Evolutionary conservation across 768 basidiomycete species (phyloP).

Genomic region (Fomitopsis pulvina): DNA sequence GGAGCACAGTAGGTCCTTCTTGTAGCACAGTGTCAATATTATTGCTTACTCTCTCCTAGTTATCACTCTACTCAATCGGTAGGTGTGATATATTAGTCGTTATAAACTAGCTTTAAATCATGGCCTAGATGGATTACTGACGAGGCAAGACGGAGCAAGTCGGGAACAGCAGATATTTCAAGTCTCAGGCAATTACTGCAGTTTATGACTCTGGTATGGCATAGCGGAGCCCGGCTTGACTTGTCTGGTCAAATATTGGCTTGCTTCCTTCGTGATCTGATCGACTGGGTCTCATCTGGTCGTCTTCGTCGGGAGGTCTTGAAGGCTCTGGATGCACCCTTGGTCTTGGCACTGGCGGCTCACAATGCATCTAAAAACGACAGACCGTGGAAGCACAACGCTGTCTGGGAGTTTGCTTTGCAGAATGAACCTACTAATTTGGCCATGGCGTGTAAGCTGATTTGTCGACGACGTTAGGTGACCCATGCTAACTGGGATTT

Average conservation of each 20-base stretch:
- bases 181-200: constrained; percentile 13
- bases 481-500: not conserved
- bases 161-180: not conserved
- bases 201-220: constrained; percentile 32
- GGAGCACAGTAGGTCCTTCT: too few relatives aligned
- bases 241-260: constrained; percentile 16
- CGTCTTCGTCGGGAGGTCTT: not conserved
- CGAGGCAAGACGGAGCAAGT: not conserved
- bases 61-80: too few relatives aligned
- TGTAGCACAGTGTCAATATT: too few relatives aligned
- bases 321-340: constrained; percentile 26
- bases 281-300: constrained; percentile 14
- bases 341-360: constrained; percentile 30
- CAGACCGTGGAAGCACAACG: constrained; percentile 23
- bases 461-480: not conserved
- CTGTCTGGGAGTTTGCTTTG: constrained; percentile 32
- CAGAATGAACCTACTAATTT: constrained; percentile 26
- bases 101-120: not conserved
- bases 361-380: constrained; percentile 6
- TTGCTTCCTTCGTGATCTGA: constrained; percentile 18
- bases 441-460: constrained; percentile 35
- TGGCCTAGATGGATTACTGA: not conserved
- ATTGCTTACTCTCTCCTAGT: too few relatives aligned
- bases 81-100: not conserved
- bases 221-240: constrained; percentile 9